Evolutionary conservation across 2,329 filamentous ascomycete genomes (phyloP).

Genomic region (Plenodomus tracheiphilus): DNA sequence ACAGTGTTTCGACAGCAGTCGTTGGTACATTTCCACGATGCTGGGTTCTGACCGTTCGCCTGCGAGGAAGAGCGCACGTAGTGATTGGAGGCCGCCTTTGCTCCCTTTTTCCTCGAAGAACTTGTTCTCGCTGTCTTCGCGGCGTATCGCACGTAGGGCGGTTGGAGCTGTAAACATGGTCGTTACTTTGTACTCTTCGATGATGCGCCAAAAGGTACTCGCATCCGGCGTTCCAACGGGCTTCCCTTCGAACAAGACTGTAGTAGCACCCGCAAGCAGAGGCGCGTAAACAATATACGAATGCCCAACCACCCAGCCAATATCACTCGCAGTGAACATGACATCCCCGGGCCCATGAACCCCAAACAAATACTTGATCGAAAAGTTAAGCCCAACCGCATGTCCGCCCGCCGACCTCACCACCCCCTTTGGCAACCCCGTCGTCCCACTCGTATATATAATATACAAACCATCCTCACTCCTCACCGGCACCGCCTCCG

Average conservation of each 20-base stretch:
- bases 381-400: slow-evolving; percentile 80
- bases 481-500: slow-evolving; percentile 75
- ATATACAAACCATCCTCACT: slow-evolving; percentile 84
- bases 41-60: slow-evolving; percentile 88
- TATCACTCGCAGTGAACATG: slow-evolving; percentile 78
- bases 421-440: slow-evolving; percentile 81
- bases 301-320: slow-evolving; percentile 84
- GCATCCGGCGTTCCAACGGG: slow-evolving; percentile 87
- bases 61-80: slow-evolving; percentile 80
- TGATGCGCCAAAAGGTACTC: slow-evolving; percentile 82
- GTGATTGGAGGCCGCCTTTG: slow-evolving; percentile 69
- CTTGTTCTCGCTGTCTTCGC: slow-evolving; percentile 77
- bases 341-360: slow-evolving; percentile 84
- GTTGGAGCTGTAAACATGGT: slow-evolving; percentile 80
- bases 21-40: slow-evolving; percentile 80
- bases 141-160: slow-evolving; percentile 82
- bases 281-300: slow-evolving; percentile 86
- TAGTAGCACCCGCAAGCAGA: slow-evolving; percentile 81
- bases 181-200: slow-evolving; percentile 84
- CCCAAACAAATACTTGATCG: slow-evolving; percentile 80
- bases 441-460: slow-evolving; percentile 86
- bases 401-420: slow-evolving; percentile 82
- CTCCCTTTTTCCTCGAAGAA: slow-evolving; percentile 66
- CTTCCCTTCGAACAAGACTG: slow-evolving; percentile 91
- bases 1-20: slow-evolving; percentile 68